Conservation (phyloP, 805 yeast species). For the Nakazawaea holstii region DNA sequence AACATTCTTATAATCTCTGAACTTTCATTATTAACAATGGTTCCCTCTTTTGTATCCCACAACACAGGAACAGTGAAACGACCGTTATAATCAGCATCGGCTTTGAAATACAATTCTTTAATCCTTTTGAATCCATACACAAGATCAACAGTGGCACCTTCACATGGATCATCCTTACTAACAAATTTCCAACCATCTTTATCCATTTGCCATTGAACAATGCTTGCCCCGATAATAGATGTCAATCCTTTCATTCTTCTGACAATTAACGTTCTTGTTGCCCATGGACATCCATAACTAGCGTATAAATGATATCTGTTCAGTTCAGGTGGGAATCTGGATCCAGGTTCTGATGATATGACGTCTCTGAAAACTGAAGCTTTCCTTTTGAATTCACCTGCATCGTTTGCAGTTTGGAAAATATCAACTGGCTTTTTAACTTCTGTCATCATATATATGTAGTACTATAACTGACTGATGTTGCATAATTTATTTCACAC, state of each 20-base stretch:
- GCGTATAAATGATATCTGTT: slow-evolving; percentile 85
- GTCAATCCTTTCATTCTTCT: slow-evolving; percentile 69
- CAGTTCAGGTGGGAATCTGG: slow-evolving; percentile 66
- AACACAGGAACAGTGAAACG: slow-evolving; percentile 90
- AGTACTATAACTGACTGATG: too few species aligned
- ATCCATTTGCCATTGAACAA: slow-evolving; percentile 91
- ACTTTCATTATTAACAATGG: slow-evolving; percentile 90
- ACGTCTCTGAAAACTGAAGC: slow-evolving; percentile 51
- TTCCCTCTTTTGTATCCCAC: slow-evolving; percentile 79
- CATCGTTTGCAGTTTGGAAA: slow-evolving; percentile 41
- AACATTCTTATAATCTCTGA: slow-evolving; percentile 84
- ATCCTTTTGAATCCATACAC: slow-evolving; percentile 55
- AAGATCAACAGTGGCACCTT: slow-evolving; percentile 51
- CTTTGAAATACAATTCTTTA: slow-evolving; percentile 68
- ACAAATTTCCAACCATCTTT: slow-evolving; percentile 81
- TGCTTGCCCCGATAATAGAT: slow-evolving; percentile 57
- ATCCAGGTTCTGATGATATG: slow-evolving; percentile 52
- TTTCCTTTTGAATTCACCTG: slow-evolving; percentile 54
- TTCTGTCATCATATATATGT: not conserved
- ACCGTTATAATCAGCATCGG: slow-evolving; percentile 70
- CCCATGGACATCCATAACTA: slow-evolving; percentile 94
- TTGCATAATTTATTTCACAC: too few species aligned
- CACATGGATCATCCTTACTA: slow-evolving; percentile 29
- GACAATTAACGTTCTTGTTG: slow-evolving; percentile 76
- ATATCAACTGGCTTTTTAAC: slow-evolving; percentile 28